Conservation (phyloP, 176 grass and related monocot species). For the Avena insularis region DNA sequence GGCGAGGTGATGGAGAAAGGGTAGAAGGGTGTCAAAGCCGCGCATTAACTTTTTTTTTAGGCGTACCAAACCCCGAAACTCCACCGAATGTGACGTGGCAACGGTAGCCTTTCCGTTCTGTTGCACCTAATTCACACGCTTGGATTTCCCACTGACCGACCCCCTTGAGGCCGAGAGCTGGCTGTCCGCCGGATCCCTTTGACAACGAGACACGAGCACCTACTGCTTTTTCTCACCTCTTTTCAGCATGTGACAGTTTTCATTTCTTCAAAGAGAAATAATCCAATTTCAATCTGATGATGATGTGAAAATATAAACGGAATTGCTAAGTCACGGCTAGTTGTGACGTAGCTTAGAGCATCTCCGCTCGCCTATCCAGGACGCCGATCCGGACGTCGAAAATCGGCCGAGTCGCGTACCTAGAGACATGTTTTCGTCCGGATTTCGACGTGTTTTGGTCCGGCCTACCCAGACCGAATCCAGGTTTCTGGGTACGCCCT, state of each 20-base stretch:
- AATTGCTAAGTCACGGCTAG: no score
- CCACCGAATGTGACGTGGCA: slow-evolving; percentile 5
- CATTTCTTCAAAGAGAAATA: neutral
- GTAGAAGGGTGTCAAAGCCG: neutral
- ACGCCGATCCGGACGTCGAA: no score
- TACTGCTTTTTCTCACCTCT: neutral
- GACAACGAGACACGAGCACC: neutral
- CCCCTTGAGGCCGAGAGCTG: neutral
- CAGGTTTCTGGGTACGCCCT: no score
- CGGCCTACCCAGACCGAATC: no score
- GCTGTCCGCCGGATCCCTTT: neutral
- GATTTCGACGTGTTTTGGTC: no score
- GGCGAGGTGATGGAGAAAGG: neutral
- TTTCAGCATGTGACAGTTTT: neutral
- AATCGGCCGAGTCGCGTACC: no score
- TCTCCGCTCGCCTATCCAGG: no score
- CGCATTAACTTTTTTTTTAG: neutral
- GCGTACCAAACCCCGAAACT: neutral
- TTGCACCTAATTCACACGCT: neutral
- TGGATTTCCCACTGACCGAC: neutral
- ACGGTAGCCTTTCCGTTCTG: neutral
- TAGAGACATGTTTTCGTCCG: no score
- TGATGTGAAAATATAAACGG: neutral
- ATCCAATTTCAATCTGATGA: neutral
- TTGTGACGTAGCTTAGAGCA: no score